These are phyloP conservation scores for Colletotrichum eremochloae DNA, from an alignment of 2,329 filamentous ascomycete species.

Conservation along the genomic window DNA sequence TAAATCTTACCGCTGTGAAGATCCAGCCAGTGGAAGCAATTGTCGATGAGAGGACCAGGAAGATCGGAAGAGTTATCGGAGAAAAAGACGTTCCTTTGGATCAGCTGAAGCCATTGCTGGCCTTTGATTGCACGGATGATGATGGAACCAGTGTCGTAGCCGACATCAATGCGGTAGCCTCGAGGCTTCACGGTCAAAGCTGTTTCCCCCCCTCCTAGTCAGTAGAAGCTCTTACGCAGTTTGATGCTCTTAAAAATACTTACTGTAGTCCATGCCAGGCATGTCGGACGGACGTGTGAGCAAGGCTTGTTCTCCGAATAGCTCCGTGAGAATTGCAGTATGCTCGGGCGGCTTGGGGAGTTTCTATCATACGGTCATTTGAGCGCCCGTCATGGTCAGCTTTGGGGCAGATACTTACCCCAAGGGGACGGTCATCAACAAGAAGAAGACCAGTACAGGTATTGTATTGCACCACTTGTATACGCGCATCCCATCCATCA, in stretches of 20 bases:
- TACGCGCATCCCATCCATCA: slow-evolving; percentile 43
- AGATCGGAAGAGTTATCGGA: slow-evolving; percentile 57
- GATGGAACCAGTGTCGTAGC: slow-evolving; percentile 55
- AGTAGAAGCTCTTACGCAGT: background rate
- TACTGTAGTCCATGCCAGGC: slow-evolving; percentile 65
- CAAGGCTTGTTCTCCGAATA: slow-evolving; percentile 68
- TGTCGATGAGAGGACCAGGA: slow-evolving; percentile 62
- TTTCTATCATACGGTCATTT: slow-evolving; percentile 46
- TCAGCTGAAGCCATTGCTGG: slow-evolving; percentile 45
- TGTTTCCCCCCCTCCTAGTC: background rate
- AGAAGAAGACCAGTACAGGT: slow-evolving; percentile 50
- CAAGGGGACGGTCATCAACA: slow-evolving; percentile 52
- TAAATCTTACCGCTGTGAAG: slow-evolving; percentile 46
- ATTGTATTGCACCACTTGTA: slow-evolving; percentile 52
- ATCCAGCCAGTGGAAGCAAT: slow-evolving; percentile 73
- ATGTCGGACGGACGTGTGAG: slow-evolving; percentile 65
- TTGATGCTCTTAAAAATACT: rapidly evolving
- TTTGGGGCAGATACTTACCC: slow-evolving; percentile 11
- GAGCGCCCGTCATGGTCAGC: too few species aligned
- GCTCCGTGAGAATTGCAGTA: slow-evolving; percentile 56
- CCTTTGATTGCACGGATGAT: slow-evolving; percentile 58
- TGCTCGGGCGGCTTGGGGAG: slow-evolving; percentile 66
- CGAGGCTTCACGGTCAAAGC: slow-evolving; percentile 48
- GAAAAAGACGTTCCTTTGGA: slow-evolving; percentile 52
- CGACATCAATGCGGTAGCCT: slow-evolving; percentile 66